Evolutionary conservation across 2,329 filamentous ascomycete genomes (phyloP).

Genomic region (Pseudogymnoascus sp.): DNA sequence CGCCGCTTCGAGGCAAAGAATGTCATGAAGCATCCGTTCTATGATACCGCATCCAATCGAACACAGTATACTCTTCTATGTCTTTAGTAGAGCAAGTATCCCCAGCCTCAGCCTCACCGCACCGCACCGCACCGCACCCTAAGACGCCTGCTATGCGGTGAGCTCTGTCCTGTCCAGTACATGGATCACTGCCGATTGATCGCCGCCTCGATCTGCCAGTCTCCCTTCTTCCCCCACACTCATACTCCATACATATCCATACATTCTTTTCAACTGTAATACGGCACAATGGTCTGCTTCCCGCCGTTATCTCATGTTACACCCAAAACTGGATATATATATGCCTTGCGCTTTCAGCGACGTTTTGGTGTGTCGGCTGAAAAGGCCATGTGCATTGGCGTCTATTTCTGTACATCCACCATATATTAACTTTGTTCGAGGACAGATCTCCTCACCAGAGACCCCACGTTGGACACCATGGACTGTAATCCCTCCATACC

Average conservation of each 20-base stretch:
- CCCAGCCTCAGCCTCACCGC: background rate
- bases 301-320: background rate
- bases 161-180: background rate
- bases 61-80: background rate
- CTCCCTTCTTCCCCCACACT: background rate
- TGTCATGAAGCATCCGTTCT: background rate
- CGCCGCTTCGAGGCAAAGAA: background rate
- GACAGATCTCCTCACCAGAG: conserved; percentile 2
- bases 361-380: background rate
- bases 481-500: background rate
- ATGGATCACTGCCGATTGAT: conserved; percentile 4
- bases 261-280: background rate
- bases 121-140: background rate
- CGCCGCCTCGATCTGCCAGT: background rate
- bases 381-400: conserved; percentile 3
- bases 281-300: background rate
- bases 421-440: background rate
- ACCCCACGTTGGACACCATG: background rate
- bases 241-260: background rate
- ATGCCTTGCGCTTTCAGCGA: background rate
- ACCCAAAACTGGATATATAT: background rate
- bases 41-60: background rate
- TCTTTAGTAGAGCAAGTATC: background rate
- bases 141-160: background rate
- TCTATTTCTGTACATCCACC: background rate